Base-by-base conservation (phyloP, 176 grass and related monocot species). In the Ensete ventricosum region DNA sequence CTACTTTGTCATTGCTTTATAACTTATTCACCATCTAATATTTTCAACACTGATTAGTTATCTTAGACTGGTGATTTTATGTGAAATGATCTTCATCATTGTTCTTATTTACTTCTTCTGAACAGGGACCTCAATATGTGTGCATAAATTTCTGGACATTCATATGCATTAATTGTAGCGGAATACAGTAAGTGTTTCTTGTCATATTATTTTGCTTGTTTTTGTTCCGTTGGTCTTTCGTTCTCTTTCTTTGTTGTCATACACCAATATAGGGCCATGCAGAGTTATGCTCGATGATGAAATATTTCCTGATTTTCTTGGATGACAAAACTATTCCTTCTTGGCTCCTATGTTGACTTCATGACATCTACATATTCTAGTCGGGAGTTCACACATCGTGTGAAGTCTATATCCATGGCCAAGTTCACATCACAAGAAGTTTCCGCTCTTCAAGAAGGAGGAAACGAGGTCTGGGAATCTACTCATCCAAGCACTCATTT, bases 331-430 rank as follows among this genome's bases (percentile, higher is more conserved):
- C 9, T 69, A 43, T 43, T 65, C 63, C 20, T 50, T 50, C n/a
- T 57, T 21, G 55, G 50, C 34, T 79, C 34, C 1, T 66, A n/a
- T 85, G 52, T 51, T 85, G 73, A 77, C 55, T 52, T 51, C 25
- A 23, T 43, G 34, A 43, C 8, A 16, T 1, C 50, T 57, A 52
- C 58, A 26, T 69, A 51, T 64, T 78, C 67, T 16, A 90, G 88
- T 63, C 88, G 88, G n/a, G 88, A 90, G 48, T 90, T 90, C 75
- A 87, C 84, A 50, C 88, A 90, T 67, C 84, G 88, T 55, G 88
- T 90, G 26, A 90, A 90, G 71, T 90, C 88, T 43, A 86, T 90
- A 84, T 90, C 88, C 14, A 82, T 90, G 88, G 84, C 88, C 72
- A 90, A 77, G 81, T 90, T 90, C 62, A 86, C 81, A 69, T 50